Evolutionary conservation across 1,284 basidiomycete species (phyloP), one percentile per base, ranked within the genome.

Genomic region (Filobasidium uniguttulatum): DNA sequence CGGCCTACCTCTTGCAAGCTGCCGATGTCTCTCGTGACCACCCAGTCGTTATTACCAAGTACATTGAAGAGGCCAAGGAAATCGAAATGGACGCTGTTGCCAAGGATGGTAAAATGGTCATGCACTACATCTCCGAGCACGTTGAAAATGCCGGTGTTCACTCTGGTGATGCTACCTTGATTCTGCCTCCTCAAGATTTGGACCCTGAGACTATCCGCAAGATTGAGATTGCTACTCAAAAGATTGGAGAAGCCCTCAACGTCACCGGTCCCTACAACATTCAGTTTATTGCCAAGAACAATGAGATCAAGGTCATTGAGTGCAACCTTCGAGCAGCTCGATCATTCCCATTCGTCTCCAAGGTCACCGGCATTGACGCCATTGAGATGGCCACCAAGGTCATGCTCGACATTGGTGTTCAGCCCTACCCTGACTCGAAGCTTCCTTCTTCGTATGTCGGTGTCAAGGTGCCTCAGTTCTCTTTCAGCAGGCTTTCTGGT

Each of bases 31-130:
- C 94, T 49, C 82, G 90, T 52, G 93, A 97, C 48, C 85, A 97
- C 65, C 93, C 94, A 1, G 93, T 97, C 56, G 94, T 98, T 59
- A 97, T 97, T 70, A 87, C 88, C 57, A 97, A 97, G 71, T 98
- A 96, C 72, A 94, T 98, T 65, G 93, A 98, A 70, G 87, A 93
- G 64, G 93, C 93, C 40, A 97, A 98, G 76, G 94, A 98, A 72
- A 98, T 97, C 60, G 94, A 98, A 75, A 96, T 98, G 89, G 93
- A 98, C 65, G 93, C 94, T 22, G 82, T 98, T 37, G 94, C 94
- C 46, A 85, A 84, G 71, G 87, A 91, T 62, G 93, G 93, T 38
- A 89, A 94, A 75, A 82, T 97, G 79, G 76, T 97, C 67, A 96
- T 97, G 91, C 93, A 98, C 71, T 97, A 90, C 72, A 86, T 97